Base-by-base conservation (phyloP, 106 monocot species). In the Triglochin maritima region DNA sequence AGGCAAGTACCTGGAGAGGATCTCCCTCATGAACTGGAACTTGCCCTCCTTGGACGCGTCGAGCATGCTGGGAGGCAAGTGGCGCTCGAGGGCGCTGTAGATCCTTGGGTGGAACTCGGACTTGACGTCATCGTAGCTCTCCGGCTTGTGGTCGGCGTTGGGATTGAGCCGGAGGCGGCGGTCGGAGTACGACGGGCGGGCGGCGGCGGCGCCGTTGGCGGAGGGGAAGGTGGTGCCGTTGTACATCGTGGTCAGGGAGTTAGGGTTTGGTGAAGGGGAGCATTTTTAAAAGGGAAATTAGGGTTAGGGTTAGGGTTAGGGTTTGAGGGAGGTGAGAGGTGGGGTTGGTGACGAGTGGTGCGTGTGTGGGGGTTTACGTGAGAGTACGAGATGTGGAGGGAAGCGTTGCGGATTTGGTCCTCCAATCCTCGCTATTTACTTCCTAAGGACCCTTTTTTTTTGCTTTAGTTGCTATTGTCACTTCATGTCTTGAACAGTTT, bases 1-100 rank as follows among this genome's bases (percentile, higher is more conserved):
- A 12, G 95, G 87, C 56, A 90, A 73, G 77, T 96, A 96, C 50
- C 83, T 76, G 14, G 78, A 44, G 63, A 96, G 85, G 62, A 96
- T 78, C 75, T 91, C 95, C 74, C 57, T 65, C 90, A 96, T 96
- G 74, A 81, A 88, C 77, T 86, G 81, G 44, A 85, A 46, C 88
- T 91, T 96, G 13, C 63, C 71, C 11, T 88, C 83, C 42, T 82
- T 74, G 43, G 90, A 47, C 70, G 68, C 78, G 17, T 79, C 87
- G 50, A 88, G 80, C 81, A 91, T 76, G 70, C 81, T 85, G 44
- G 95, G 95, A 7, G 95, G 95, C 16, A 96, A 83, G 65, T 96
- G 95, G 71, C 85, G 76, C 80, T 96, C 95, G 69, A 96, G 76
- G 46, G 85, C 76, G 76, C 85, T 84, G 72, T 77, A 91, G 50